phyloP scores from a whole-genome alignment of 2,329 filamentous ascomycete species.

The Ceratocystis diversiconidia region DNA sequence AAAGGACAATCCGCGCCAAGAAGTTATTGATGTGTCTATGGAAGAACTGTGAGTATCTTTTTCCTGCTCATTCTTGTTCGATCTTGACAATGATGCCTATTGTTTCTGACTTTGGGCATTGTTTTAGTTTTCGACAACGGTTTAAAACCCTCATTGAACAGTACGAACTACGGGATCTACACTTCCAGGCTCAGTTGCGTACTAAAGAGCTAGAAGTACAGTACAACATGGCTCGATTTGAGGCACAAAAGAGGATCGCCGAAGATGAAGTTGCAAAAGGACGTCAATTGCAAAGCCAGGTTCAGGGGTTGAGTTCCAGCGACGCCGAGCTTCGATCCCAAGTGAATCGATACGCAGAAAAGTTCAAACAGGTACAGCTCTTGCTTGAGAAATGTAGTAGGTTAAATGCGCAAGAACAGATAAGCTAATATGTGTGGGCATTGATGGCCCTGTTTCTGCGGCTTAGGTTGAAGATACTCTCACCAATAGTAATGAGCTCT shows the following conservation, averaged over 20 bases:
- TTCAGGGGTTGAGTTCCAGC: slow-evolving; percentile 90
- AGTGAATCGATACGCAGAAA: slow-evolving; percentile 96
- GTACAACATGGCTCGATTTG: slow-evolving; percentile 73
- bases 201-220: slow-evolving; percentile 94
- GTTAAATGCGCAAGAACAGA: not conserved
- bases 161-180: slow-evolving; percentile 86
- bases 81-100: not conserved
- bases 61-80: not conserved
- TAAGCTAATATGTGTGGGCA: slow-evolving; percentile 10
- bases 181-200: slow-evolving; percentile 82
- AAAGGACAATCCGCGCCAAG: slow-evolving; percentile 68
- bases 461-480: slow-evolving; percentile 87
- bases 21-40: slow-evolving; percentile 69
- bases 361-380: slow-evolving; percentile 86
- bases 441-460: not conserved
- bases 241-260: slow-evolving; percentile 77
- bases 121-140: slow-evolving; percentile 58
- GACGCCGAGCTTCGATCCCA: slow-evolving; percentile 88
- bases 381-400: slow-evolving; percentile 17
- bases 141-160: slow-evolving; percentile 95
- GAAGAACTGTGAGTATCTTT: slow-evolving; percentile 66
- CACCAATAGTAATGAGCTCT: slow-evolving; percentile 95
- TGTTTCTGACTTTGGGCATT: slow-evolving; percentile 17
- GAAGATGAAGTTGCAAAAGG: slow-evolving; percentile 69
- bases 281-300: slow-evolving; percentile 75